These are phyloP conservation scores for Aspergillus eucalypticola DNA, from an alignment of 2,329 filamentous ascomycete species.

Conservation along the genomic window DNA sequence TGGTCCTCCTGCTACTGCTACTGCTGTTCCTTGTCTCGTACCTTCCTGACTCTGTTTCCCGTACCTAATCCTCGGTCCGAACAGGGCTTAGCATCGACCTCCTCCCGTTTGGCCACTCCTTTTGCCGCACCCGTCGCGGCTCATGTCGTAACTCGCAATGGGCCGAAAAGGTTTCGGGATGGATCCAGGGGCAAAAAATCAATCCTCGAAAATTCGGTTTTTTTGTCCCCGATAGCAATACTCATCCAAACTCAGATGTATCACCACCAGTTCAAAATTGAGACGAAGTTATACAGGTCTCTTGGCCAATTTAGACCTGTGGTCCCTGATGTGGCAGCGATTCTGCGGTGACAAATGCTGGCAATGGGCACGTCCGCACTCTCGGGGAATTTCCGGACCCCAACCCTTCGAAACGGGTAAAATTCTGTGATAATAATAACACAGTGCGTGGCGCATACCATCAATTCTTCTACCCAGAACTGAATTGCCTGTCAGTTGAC, in stretches of 20 bases:
- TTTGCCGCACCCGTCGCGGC: neutral
- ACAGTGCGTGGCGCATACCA: neutral
- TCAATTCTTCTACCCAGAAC: neutral
- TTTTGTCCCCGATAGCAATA: neutral
- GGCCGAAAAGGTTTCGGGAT: neutral
- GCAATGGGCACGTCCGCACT: neutral
- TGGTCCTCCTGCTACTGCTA: no score
- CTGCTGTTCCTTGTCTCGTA: neutral
- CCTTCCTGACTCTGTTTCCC: neutral
- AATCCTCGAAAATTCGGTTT: neutral
- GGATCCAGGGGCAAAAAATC: neutral
- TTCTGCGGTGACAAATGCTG: neutral
- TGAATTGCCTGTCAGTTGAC: neutral
- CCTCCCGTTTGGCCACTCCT: neutral
- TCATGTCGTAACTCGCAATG: neutral
- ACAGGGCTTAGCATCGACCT: neutral
- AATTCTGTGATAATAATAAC: neutral
- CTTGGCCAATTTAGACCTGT: neutral
- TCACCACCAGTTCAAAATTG: neutral
- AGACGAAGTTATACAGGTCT: neutral
- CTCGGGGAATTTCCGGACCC: neutral
- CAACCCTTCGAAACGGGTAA: neutral
- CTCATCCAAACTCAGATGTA: neutral
- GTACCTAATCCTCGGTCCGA: constrained; percentile 4
- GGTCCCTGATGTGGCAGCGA: constrained; percentile 1